Percentiles rank a stretch among this genome's conserved stretches.
These are phyloP conservation scores for Starmerella sirachaensis DNA, from an alignment of 805 yeast genomes.

Conservation along the genomic window DNA sequence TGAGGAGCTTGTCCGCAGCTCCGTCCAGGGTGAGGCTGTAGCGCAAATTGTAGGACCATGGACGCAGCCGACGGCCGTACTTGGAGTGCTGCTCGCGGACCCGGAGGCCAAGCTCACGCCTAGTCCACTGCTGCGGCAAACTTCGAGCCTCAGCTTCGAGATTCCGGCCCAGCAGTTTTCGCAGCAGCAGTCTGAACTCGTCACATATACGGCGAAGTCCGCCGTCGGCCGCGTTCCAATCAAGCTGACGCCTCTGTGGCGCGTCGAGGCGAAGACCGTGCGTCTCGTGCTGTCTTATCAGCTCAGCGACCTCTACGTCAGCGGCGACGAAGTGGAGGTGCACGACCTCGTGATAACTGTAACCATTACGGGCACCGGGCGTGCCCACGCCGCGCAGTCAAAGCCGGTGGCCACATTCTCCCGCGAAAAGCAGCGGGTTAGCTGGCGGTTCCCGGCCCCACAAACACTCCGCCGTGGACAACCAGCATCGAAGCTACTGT, in stretches of 20 bases:
- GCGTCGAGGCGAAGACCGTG: conserved; percentile 72
- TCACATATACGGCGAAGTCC: conserved; percentile 50
- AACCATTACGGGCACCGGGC: conserved; percentile 38
- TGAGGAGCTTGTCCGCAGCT: conserved; percentile 48
- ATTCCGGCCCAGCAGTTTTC: conserved; percentile 33
- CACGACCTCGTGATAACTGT: conserved; percentile 53
- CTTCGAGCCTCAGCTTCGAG: conserved; percentile 19
- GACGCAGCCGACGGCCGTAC: conserved; percentile 16
- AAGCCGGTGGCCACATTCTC: conserved; percentile 89
- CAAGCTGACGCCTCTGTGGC: conserved; percentile 73
- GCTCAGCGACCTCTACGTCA: conserved; percentile 39
- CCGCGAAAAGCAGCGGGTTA: conserved; percentile 71
- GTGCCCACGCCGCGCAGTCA: conserved; percentile 60
- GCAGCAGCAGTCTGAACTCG: conserved; percentile 38
- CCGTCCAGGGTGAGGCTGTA: conserved; percentile 57
- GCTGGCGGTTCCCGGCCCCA: conserved; percentile 56
- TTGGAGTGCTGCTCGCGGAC: conserved; percentile 19
- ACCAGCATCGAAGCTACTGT: conserved; percentile 59
- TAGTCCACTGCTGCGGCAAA: conserved; percentile 14
- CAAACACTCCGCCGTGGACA: conserved; percentile 30
- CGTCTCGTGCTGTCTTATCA: conserved; percentile 66
- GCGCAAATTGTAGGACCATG: conserved; percentile 37
- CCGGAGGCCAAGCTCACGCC: conserved; percentile 21
- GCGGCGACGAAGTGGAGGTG: conserved; percentile 34
- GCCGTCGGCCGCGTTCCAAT: conserved; percentile 46